Conservation (phyloP, 192 early-diverging fungal genomes). For the Gonapodya sp. region DNA sequence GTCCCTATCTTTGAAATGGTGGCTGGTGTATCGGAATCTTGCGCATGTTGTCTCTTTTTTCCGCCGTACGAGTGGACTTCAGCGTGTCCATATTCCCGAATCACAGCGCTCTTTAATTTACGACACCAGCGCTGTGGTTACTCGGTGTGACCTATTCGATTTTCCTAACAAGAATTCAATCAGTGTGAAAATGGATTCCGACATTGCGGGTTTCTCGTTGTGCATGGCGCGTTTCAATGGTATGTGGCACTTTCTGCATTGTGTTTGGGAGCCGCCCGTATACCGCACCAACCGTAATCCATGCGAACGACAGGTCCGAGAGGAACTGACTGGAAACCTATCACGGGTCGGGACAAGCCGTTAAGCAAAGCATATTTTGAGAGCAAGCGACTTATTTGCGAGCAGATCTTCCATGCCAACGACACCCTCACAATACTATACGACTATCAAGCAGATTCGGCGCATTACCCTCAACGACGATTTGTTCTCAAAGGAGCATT, state of each 20-base stretch:
- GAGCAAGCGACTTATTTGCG: slow-evolving; percentile 12
- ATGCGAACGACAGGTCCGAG: slow-evolving; percentile 18
- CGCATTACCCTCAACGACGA: slow-evolving; percentile 17
- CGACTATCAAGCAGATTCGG: slow-evolving; percentile 13
- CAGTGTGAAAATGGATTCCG: not conserved
- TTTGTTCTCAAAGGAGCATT: not conserved
- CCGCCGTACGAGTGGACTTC: slow-evolving; percentile 6
- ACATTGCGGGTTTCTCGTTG: not conserved
- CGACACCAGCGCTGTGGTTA: not conserved
- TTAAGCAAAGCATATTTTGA: slow-evolving; percentile 19
- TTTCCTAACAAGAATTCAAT: not conserved
- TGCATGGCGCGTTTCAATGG: not conserved
- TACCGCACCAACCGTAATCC: not conserved
- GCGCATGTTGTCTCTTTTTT: slow-evolving; percentile 4
- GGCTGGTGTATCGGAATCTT: not conserved
- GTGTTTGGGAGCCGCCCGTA: too few relatives aligned
- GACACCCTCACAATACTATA: slow-evolving; percentile 22
- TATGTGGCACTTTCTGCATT: not conserved
- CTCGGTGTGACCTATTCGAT: not conserved
- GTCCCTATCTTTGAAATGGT: not conserved
- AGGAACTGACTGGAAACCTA: slow-evolving; percentile 26
- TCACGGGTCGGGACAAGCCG: slow-evolving; percentile 16
- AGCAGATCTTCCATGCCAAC: slow-evolving; percentile 19
- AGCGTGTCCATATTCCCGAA: not conserved
- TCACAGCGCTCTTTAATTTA: not conserved